Evolutionary conservation across 805 yeast species (phyloP), one percentile per base, ranked within the genome.

Genomic region (Candida taoyuanica): DNA sequence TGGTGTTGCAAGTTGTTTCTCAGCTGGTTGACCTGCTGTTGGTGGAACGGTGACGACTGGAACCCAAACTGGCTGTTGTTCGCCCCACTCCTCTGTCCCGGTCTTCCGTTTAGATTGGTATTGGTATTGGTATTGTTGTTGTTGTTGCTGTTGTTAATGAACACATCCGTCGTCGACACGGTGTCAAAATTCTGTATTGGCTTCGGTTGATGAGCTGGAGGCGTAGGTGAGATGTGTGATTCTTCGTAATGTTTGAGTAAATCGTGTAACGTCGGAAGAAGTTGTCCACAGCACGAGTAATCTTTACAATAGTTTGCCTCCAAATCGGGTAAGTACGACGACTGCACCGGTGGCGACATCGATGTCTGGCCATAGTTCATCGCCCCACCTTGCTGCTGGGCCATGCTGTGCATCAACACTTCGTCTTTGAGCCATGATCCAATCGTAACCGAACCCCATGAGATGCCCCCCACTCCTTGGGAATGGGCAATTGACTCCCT

Each of bases 401-500:
- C 33, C 32, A 45, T 40, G 35, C 49, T 49, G 32, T 62, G 71
- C 67, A 82, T 73, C 78, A 84, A 71, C 15, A 84, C 91, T 56
- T 91, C 98, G 60, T 91, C 98, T 56, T 88, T 84, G 17, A 91
- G 68, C 98, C 98, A 91, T 13, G 93, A 81, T 12, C 97, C 97
- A 21, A 91, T 88, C 19, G 95, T 83, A 40, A 89, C 78, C 3
- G 95, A 88, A 17, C 98, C 98, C 96, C 97, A 91, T 7, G 95
- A 82, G 24, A 91, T 85, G 33, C 98, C 98, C 31, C 98, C 98
- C 81, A 93, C 85, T 9, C 98, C 98, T 59, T 87, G 96, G 3
- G 96, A 83, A 59, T 91, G 98, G 21, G 97, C 96, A 42, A 93
- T 78, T 41, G 89, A 79, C 53, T 91, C 98, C 47, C 97, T 71